Conservation (phyloP, 139 green algal genomes). For the Coelastrella sp. region DNA sequence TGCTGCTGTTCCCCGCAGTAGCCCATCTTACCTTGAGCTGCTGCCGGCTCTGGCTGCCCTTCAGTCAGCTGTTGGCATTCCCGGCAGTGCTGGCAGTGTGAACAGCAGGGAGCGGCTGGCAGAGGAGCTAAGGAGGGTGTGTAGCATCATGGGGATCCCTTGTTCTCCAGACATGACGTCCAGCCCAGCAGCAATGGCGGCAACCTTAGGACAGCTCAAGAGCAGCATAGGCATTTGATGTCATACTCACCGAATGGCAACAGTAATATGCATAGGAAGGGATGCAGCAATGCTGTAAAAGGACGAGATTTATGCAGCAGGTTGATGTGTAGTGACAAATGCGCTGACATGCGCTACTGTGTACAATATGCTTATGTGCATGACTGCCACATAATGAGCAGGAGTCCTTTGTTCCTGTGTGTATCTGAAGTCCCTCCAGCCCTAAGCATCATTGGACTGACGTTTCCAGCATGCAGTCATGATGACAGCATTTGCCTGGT, state of each 20-base stretch:
- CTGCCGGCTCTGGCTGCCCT: conserved; percentile 4
- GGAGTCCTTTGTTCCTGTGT: too few relatives aligned
- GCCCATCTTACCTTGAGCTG: conserved; percentile 15
- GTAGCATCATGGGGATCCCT: neutral
- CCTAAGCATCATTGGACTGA: too few relatives aligned
- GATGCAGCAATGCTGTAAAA: neutral
- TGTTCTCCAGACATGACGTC: neutral
- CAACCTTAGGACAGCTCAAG: neutral
- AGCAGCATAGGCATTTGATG: conserved; percentile 7
- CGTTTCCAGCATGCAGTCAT: too few relatives aligned
- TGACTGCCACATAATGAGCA: too few relatives aligned
- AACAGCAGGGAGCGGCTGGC: conserved; percentile 22
- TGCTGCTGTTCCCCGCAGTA: neutral
- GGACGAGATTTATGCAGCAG: too few relatives aligned
- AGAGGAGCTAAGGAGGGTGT: conserved; percentile 8
- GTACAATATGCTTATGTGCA: too few relatives aligned
- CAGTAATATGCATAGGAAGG: neutral
- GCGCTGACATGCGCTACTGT: too few relatives aligned
- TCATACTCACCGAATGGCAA: too few relatives aligned
- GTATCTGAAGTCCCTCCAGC: too few relatives aligned
- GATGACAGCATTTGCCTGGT: too few relatives aligned
- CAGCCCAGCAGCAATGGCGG: conserved; percentile 24
- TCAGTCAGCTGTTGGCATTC: neutral
- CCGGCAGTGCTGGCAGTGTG: neutral
- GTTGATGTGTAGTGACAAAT: too few relatives aligned